Base-by-base conservation (phyloP, 257 asterid genomes). In the Solanum virginianum region DNA sequence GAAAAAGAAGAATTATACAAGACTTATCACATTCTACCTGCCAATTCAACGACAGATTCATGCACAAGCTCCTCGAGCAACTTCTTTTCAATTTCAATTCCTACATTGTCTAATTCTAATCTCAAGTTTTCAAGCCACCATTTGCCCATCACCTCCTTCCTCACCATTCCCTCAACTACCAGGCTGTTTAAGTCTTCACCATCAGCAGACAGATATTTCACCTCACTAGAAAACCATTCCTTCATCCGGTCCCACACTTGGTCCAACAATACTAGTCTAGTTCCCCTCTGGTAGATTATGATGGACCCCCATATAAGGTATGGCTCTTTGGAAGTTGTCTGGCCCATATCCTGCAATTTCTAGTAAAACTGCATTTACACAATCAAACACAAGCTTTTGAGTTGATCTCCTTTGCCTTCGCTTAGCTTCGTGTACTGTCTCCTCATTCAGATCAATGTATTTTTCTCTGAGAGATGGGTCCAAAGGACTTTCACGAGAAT, bases 331-430 rank as follows among this genome's bases (percentile, higher is more conserved):
- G 87, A 88, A 87, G 10, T 87, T 75, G 24, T 82, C 90, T 47
- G 90, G 63, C 62, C 93, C 94, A 82, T 90, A 85, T 36, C 93
- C 94, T 57, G 91, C 87, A 4, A 92, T 90, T 20, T 95, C 98
- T 62, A 93, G 83, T 82, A 96, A 60, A 9, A 89, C 93, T 82
- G 89, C 92, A 80, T 95, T 96, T 22, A 94, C 94, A 77, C 94
- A 91, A 81, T 96, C 99, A 22, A 95, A 96, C 82, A 96, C 92
- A 17, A 96, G 97, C 88, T 93, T 96, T 18, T 92, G 95, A 83
- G 89, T 89, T 43, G 98, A 96, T 85, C 98, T 87, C 84, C 88
- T 92, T 84, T 92, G 94, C 90, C 98, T 90, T 70, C 95, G 88
- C 84, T 86, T 91, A 56, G 97, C 97, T 89, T 93, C 99, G 5